Percentiles rank a stretch among this genome's conserved stretches.
These are phyloP conservation scores for Phytophthora kernoviae DNA, from an alignment of 352 stramenopile genomes.

Conservation along the genomic window DNA sequence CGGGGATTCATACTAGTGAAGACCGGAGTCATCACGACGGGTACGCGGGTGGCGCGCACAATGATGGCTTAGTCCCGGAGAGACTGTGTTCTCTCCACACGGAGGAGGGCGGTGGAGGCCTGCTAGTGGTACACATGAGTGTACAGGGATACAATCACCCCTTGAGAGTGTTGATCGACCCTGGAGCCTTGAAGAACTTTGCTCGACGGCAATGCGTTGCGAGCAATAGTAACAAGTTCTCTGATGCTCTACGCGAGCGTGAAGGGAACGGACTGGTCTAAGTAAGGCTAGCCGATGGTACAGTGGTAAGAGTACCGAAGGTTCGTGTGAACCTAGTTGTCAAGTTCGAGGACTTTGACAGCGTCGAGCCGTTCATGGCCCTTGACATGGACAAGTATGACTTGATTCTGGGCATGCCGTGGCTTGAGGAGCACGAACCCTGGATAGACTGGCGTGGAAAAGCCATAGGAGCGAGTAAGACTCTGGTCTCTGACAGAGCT, in stretches of 20 bases:
- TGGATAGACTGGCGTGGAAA: slow-evolving; percentile 19
- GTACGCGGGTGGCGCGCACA: no score
- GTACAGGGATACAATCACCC: slow-evolving; percentile 8
- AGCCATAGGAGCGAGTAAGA: slow-evolving; percentile 1
- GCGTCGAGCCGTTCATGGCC: slow-evolving; percentile 3
- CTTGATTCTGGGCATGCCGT: slow-evolving; percentile 27
- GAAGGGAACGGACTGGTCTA: background rate
- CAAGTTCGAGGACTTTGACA: slow-evolving; percentile 12
- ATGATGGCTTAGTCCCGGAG: no score
- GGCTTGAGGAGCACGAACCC: slow-evolving; percentile 10
- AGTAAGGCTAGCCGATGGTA: slow-evolving; percentile 3
- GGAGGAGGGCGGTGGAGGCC: slow-evolving; percentile 6
- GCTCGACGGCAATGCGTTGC: slow-evolving; percentile 2
- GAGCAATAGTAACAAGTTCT: slow-evolving; percentile 9
- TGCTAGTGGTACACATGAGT: slow-evolving; percentile 11
- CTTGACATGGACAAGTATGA: slow-evolving; percentile 22
- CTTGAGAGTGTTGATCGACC: slow-evolving; percentile 15
- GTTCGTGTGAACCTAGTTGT: slow-evolving; percentile 10
- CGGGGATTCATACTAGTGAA: slow-evolving; percentile 27
- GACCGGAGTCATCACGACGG: no score
- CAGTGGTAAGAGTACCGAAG: slow-evolving; percentile 4
- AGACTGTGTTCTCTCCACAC: slow-evolving; percentile 9
- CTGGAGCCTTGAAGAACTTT: slow-evolving; percentile 16
- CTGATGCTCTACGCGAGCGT: background rate
- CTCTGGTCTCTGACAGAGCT: slow-evolving; percentile 3